These are phyloP conservation scores for Penicillium longicatenatum DNA, from an alignment of 495 filamentous ascomycete genomes.

Conservation along the genomic window DNA sequence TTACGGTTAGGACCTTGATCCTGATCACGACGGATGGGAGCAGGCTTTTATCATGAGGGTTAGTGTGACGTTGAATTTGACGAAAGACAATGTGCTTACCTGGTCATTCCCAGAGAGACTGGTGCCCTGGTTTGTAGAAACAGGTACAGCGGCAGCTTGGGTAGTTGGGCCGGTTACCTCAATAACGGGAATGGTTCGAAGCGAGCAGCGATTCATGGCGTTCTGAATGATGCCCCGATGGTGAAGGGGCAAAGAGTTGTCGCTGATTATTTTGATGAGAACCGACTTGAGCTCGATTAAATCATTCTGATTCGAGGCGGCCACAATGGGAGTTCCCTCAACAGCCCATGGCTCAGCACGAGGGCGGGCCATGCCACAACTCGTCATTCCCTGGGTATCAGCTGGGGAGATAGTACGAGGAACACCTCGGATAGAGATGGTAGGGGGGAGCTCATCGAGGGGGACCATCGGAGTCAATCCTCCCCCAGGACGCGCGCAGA, in stretches of 20 bases:
- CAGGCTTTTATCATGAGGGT: neutral
- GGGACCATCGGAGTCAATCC: slow-evolving; percentile 63
- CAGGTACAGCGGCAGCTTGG: neutral
- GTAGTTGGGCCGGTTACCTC: neutral
- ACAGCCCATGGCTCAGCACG: slow-evolving; percentile 38
- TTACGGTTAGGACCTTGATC: slow-evolving; percentile 45
- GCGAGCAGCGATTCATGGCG: neutral
- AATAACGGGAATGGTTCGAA: too few relatives aligned
- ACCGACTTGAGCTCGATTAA: neutral
- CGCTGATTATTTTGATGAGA: neutral
- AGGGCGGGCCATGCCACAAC: slow-evolving; percentile 36
- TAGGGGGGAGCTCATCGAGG: slow-evolving; percentile 61
- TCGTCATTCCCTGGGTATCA: slow-evolving; percentile 51
- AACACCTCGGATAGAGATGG: slow-evolving; percentile 37
- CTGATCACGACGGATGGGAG: neutral
- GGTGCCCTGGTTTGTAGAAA: neutral
- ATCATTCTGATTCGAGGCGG: neutral
- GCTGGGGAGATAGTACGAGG: slow-evolving; percentile 32
- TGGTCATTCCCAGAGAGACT: neutral
- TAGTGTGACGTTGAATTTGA: neutral
- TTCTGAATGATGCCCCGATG: neutral
- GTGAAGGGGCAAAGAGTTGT: neutral
- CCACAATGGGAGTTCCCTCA: slow-evolving; percentile 22
- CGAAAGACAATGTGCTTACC: neutral
- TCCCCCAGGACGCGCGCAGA: slow-evolving; percentile 59